A percentile compares a stretch with the other conserved stretches of the same genome.
These are phyloP conservation scores for Scytalidium lignicola DNA, from an alignment of 2,329 filamentous ascomycete species.

Conservation along the genomic window DNA sequence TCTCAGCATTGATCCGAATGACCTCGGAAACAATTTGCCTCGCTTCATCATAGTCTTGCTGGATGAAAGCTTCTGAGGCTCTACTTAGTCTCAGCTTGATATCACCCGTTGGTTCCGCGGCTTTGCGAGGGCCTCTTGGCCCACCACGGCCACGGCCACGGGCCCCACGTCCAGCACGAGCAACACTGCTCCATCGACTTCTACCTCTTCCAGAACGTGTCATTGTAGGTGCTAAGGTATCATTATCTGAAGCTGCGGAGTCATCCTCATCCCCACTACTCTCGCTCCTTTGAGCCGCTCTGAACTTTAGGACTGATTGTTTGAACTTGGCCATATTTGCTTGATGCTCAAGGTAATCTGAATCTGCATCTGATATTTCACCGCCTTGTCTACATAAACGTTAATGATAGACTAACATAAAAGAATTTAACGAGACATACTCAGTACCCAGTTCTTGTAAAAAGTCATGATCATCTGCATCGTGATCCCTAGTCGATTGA, in stretches of 20 bases:
- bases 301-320: constrained; percentile 16
- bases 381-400: constrained; percentile 3
- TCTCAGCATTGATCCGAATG: constrained; percentile 64
- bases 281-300: constrained; percentile 9
- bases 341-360: constrained; percentile 36
- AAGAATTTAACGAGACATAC: neutral
- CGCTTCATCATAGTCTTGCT: constrained; percentile 55
- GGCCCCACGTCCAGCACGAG: constrained; percentile 2
- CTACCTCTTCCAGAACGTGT: constrained; percentile 3
- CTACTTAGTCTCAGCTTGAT: constrained; percentile 63
- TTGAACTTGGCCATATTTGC: constrained; percentile 35
- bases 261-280: neutral
- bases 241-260: neutral
- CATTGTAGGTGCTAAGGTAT: neutral
- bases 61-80: constrained; percentile 64
- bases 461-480: constrained; percentile 3
- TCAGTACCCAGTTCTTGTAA: constrained; percentile 3
- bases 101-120: constrained; percentile 63
- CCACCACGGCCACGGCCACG: constrained; percentile 4
- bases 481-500: neutral
- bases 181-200: neutral
- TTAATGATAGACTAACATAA: neutral
- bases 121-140: constrained; percentile 41
- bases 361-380: constrained; percentile 31
- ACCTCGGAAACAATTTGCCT: constrained; percentile 55